A percentile compares a stretch with the other conserved stretches of the same genome.
Conservation (phyloP, 768 basidiomycete genomes). For the Dioszegia hungarica region DNA sequence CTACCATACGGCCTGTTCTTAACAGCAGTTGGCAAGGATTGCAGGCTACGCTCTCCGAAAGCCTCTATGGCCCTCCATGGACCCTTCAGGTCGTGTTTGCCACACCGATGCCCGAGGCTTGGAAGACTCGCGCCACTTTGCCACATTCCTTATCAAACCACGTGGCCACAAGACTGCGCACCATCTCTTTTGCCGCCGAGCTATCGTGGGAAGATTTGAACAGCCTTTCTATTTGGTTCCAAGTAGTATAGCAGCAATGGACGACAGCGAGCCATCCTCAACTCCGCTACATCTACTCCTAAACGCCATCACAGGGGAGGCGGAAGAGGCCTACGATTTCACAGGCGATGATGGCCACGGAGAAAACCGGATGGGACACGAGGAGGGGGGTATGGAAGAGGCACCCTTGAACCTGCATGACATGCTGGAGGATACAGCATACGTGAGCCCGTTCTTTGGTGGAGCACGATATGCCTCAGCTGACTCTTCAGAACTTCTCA, state of each 20-base stretch:
- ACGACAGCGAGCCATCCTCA: conserved; percentile 13
- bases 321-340: not conserved
- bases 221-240: conserved; percentile 3
- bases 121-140: no score
- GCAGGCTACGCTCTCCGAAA: no score
- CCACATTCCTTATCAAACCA: not conserved
- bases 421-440: no score
- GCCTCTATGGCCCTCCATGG: no score
- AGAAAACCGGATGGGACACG: not conserved
- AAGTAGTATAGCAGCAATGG: not conserved
- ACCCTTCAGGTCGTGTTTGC: no score
- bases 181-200: not conserved
- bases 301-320: conserved; percentile 37
- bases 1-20: no score
- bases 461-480: no score
- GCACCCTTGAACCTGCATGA: no score
- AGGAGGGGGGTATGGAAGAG: not conserved
- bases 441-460: no score
- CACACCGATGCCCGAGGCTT: no score
- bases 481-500: not conserved
- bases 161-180: no score
- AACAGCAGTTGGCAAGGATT: no score
- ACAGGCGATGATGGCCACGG: not conserved
- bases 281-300: conserved; percentile 40
- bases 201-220: conserved; percentile 1